Percentiles rank a stretch among this genome's conserved stretches.
phyloP scores from a whole-genome alignment of 805 yeast species.

The Komagataella pseudopastoris region DNA sequence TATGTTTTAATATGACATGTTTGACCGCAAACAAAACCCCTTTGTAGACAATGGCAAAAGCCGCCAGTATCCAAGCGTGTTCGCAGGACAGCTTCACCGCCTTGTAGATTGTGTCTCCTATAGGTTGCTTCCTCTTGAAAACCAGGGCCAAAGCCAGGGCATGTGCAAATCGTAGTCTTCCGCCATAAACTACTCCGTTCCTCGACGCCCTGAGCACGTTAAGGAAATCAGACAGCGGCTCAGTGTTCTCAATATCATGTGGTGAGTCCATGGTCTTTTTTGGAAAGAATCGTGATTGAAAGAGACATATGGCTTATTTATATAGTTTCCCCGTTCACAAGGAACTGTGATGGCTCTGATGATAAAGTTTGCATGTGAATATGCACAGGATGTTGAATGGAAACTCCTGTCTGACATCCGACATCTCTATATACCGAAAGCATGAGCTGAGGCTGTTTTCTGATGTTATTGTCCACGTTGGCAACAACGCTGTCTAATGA shows the following conservation, averaged over 20 bases:
- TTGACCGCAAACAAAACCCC: constrained; percentile 2
- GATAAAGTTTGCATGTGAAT: neutral
- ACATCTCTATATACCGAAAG: neutral
- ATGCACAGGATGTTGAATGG: neutral
- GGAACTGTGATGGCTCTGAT: neutral
- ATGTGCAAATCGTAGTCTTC: constrained; percentile 3
- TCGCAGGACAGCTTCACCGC: constrained; percentile 11
- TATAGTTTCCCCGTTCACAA: neutral
- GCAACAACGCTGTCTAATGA: neutral
- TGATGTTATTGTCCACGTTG: neutral
- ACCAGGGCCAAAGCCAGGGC: constrained; percentile 3
- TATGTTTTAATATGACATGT: neutral
- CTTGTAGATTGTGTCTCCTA: neutral
- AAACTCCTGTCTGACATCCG: neutral
- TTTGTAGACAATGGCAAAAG: constrained; percentile 16
- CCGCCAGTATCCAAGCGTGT: constrained; percentile 18
- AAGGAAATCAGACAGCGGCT: neutral
- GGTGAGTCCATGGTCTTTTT: neutral
- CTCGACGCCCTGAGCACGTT: constrained; percentile 2
- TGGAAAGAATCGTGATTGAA: neutral
- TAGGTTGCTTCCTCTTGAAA: constrained; percentile 1
- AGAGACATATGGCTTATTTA: neutral
- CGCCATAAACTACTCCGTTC: constrained; percentile 4
- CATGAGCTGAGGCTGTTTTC: neutral
- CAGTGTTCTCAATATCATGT: neutral